Base-by-base conservation (phyloP, 192 early-diverging fungal species). In the Coemansia sp. region DNA sequence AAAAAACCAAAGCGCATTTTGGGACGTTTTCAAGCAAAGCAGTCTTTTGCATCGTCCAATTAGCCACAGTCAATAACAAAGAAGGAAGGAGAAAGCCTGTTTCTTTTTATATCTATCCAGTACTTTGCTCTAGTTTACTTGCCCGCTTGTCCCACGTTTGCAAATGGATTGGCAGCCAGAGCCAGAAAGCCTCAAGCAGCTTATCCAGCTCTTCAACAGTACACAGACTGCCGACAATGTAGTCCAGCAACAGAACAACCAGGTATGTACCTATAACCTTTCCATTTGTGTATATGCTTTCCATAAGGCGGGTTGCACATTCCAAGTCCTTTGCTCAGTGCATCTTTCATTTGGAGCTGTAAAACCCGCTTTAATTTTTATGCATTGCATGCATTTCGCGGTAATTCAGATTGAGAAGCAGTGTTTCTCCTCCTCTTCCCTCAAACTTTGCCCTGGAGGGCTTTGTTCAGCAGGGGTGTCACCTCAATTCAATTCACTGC, bases 81-180 rank as follows among this genome's bases (percentile, higher is more conserved):
- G 23, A 6, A 13, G 20, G 10, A 20, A 48, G 7, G 45, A 23
- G 45, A 13, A 1, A n/a, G 45, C 45, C 14, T 48, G 45, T 25
- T 48, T 48, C 23, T 48, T 27, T 25, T 1, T 44, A 11, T 48
- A 6, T 13, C 44, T 48, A 25, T 10, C 45, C 19, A 20, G 52
- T 6, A 33, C 28, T 31, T 6, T 30, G 14, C 27, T 54, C 29
- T 54, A 31, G 9, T 33, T 54, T 31, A 70, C 41, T 54, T 27
- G 42, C 38, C 4, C n/a, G 31, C 25, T 57, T 50, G 55, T 23
- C 33, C 34, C 34, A 11, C 34, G 34, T 40, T 56, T 50, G 23
- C 37, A 20, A 61, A 81, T 81, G 79, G 79, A 81, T 67, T 93
- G 92, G 92, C 83, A 84, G 79, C 92, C 92, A 42, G 84, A 90